Evolutionary conservation across 768 basidiomycete genomes (phyloP).

Genomic region (Hygrocybe coccinea): DNA sequence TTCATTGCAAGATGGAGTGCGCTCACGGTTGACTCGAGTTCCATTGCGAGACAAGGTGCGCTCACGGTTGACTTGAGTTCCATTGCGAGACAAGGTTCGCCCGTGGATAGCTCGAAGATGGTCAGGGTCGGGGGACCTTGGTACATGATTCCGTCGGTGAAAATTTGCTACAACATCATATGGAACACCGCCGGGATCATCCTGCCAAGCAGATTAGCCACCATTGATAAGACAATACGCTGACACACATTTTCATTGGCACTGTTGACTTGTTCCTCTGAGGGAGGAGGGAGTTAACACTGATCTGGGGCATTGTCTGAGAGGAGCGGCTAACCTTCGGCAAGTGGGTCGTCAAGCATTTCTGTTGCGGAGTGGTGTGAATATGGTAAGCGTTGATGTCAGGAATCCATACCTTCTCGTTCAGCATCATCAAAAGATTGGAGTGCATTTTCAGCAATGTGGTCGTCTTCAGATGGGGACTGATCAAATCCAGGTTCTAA

Average conservation of each 20-base stretch:
- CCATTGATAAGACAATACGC: background rate
- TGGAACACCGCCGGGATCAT: background rate
- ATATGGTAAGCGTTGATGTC: background rate
- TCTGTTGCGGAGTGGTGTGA: background rate
- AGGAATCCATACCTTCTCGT: background rate
- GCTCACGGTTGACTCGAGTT: no score
- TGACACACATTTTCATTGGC: background rate
- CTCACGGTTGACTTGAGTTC: no score
- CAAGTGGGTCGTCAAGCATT: background rate
- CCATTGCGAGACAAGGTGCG: no score
- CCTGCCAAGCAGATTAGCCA: background rate
- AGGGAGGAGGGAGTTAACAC: no score
- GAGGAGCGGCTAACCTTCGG: no score
- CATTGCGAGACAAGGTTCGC: background rate
- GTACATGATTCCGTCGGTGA: background rate
- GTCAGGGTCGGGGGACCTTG: background rate
- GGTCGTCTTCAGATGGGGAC: background rate
- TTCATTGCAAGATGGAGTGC: no score
- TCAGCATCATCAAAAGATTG: background rate
- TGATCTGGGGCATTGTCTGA: background rate
- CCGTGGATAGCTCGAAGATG: background rate
- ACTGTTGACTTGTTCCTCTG: background rate
- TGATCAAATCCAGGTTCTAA: background rate
- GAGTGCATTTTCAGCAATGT: background rate
- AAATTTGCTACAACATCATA: background rate